Evolutionary conservation across 1,284 basidiomycete genomes (phyloP), one percentile per base, ranked within the genome.

Genomic region (Fomitopsis betulina): DNA sequence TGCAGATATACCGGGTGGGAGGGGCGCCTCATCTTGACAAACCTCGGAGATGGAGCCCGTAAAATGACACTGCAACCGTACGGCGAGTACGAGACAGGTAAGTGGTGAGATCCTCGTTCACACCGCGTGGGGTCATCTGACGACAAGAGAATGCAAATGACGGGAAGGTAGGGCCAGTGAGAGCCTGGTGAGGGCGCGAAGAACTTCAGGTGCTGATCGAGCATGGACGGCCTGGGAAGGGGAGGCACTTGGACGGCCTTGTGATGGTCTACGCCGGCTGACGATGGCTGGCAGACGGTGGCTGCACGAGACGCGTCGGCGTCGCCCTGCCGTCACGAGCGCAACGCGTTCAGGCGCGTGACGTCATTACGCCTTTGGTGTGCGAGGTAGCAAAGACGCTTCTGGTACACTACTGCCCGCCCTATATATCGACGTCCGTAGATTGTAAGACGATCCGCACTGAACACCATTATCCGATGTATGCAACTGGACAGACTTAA

Each of bases 151-250:
- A 30, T 15, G 17, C 52, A 54, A 37, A 10, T 40, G 52, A 42
- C 37, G 52, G 23, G 10, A 8, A 38, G 30, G 8, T 19, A 25
- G 19, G 25, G 17, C 21, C 47, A 15, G 42, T n/a, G 19, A 50
- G 27, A 23, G 23, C 47, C 7, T 50, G 47, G 21, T 9, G 13
- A 50, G 27, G 17, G 19, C 19, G 12, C 15, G 12, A 33, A 12
- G 3, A 58, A 13, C 57, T 37, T 56, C 47, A 61, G 62, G 61
- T 43, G 53, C 32, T 21, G 13, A 38, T 21, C 27, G 37, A 56
- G 32, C 19, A 19, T 54, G 32, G 49, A 43, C 38, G 40, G 43
- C 51, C 37, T 23, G 27, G 35, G 13, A 15, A 9, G 5, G 35
- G 35, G 12, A 15, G 3, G 12, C 9, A 2, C 35, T 35, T 35